Evolutionary conservation across 75 land plant species (phyloP), one percentile per base, ranked within the genome.

Genomic region (Selaginella tamariscina): DNA sequence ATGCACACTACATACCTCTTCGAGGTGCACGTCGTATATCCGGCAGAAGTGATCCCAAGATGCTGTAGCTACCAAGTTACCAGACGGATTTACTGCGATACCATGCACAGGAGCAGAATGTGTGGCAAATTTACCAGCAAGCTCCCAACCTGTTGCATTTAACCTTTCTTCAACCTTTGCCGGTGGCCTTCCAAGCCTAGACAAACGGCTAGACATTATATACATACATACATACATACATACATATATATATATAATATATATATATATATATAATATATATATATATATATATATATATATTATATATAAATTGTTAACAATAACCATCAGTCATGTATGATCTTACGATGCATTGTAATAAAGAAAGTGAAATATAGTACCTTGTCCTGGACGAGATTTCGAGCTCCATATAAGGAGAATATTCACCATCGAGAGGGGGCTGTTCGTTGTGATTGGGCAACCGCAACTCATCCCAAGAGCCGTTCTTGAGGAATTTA

Each of bases 61-160:
- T 1, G 78, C 78, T 29, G 78, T 77, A 2, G 78, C 78, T 56
- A 77, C 78, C 1, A 77, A 67, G 28, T 77, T 77, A 18, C 78
- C 78, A 2, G 74, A 72, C 2, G 74, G 74, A 64, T 72, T 77
- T 13, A 77, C 78, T n/a, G 78, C 78, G 23, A 77, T 77, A 28
- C 78, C 78, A 72, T 77, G 78, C 56, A 77, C 78, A 27, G 78
- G 78, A 30, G 73, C 78, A 15, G 78, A 77, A 54, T 77, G 78
- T 74, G 68, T 72, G 26, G 69, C 23, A 54, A 77, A 77, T 1
- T 64, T 77, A 11, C 71, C 74, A 23, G 64, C 75, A 32, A 77
- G 68, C 20, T 77, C 78, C 78, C 78, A 77, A 23, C 71, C 72
- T 30, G 59, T 56, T 1, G 78, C 78, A 18, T 59, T 55, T 0